Percentiles rank a stretch among this genome's conserved stretches.
These are phyloP conservation scores for Trichoderma sp. DNA, from an alignment of 2,329 filamentous ascomycete species.

Conservation along the genomic window DNA sequence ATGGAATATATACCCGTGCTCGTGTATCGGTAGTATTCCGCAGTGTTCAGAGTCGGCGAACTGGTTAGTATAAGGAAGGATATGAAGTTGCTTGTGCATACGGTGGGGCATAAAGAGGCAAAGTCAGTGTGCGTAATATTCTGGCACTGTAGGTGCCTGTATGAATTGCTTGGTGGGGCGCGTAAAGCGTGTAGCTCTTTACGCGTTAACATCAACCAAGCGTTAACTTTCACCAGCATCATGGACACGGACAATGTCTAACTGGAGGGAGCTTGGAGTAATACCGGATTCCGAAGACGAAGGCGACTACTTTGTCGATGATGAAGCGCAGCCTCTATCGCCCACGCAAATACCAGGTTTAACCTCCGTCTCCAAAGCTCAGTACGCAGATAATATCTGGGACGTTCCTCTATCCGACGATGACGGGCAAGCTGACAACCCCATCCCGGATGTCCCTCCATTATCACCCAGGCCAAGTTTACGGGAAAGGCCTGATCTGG, in stretches of 20 bases:
- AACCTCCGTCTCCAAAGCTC: not conserved
- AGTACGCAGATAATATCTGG: conserved; percentile 1
- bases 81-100: not conserved
- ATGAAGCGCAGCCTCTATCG: conserved; percentile 3
- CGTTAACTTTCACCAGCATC: not conserved
- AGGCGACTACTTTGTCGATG: conserved; percentile 40
- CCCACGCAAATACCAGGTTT: not conserved
- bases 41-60: not conserved
- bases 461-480: not conserved
- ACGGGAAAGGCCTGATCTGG: not conserved
- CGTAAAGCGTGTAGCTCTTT: not conserved
- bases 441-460: not conserved
- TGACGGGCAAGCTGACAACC: conserved; percentile 23
- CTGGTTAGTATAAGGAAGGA: no score
- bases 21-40: not conserved
- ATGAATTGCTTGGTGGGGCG: not conserved
- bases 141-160: not conserved
- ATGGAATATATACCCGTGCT: not conserved
- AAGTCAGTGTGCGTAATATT: not conserved
- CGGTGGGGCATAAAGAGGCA: not conserved
- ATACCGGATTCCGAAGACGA: conserved; percentile 52
- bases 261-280: conserved; percentile 50
- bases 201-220: not conserved
- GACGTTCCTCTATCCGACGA: conserved; percentile 29
- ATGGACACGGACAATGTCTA: conserved; percentile 37